Evolutionary conservation across 805 yeast species (phyloP), one percentile per base, ranked within the genome.

Genomic region (Sungouiozyma intestinalis): DNA sequence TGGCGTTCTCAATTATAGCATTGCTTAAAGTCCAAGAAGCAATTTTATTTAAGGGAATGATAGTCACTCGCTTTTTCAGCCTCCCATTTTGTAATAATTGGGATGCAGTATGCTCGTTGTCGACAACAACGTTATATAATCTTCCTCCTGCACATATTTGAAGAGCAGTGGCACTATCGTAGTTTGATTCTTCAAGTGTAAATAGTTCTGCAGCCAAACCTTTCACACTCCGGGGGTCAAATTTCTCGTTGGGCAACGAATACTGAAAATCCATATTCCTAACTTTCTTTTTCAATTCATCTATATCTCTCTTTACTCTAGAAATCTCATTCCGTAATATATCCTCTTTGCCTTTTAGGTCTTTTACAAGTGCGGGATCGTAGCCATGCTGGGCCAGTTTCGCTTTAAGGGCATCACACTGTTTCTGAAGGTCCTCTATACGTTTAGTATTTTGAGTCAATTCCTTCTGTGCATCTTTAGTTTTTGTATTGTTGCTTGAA

Each of bases 121-220:
- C 97, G 24, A 94, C 97, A 40, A 92, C 86, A 31, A 94, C 84
- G 54, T 88, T 87, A 60, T 77, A 94, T 24, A 94, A 63, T 51
- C 88, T 71, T 4, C 90, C 94, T 38, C 98, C 99, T 2, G 97
- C 98, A 58, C 94, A 81, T 2, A 85, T 81, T 62, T 92, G 97
- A 31, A 92, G 66, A 1, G 99, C 98, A 19, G 80, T 69, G 1
- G 94, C 81, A 41, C 79, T 77, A 19, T 74, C 73, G 42, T 64
- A 57, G 39, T 81, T 75, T 1, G 68, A 57, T 36, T 79, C 77
- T 15, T 73, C 72, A 16, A 92, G 57, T 1, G 70, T 62, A 57
- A 94, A 86, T 39, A 92, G 65, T 55, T 84, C 92, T 2, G 95
- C 95, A 13, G 90, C 94, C 15, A 87, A 75, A 36, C 99, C 99